A percentile compares a stretch with the other conserved stretches of the same genome.
Evolutionary conservation across 2,329 filamentous ascomycete genomes (phyloP).

Genomic region (Trichophyton verrucosum): DNA sequence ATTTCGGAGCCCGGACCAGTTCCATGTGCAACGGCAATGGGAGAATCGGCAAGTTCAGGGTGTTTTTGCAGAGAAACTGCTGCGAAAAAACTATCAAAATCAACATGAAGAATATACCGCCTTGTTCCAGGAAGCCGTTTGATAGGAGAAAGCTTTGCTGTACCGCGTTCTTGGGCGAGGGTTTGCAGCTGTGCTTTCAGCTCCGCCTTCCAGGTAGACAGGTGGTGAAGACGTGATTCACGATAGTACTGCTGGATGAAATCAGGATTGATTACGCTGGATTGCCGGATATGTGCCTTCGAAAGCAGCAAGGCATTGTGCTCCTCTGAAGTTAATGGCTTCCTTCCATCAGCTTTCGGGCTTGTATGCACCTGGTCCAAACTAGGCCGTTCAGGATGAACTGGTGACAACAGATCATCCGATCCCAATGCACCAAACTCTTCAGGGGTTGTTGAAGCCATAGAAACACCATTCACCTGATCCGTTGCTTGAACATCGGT

Average conservation of each 20-base stretch:
- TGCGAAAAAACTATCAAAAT: conserved; percentile 98
- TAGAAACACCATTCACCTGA: background rate
- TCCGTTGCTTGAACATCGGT: background rate
- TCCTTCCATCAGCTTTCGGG: background rate
- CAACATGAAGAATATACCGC: conserved; percentile 83
- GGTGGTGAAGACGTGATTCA: conserved; percentile 84
- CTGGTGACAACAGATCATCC: background rate
- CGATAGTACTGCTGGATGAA: conserved; percentile 93
- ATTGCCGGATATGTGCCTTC: conserved; percentile 75
- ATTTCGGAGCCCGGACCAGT: conserved; percentile 81
- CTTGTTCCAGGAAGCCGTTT: conserved; percentile 51
- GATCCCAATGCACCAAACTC: background rate
- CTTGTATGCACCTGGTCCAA: background rate
- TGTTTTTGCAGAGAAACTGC: conserved; percentile 72
- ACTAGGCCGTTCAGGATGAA: background rate
- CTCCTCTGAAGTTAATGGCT: conserved; percentile 68
- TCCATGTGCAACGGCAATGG: conserved; percentile 80
- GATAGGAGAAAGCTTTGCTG: conserved; percentile 31
- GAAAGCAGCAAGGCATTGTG: conserved; percentile 77
- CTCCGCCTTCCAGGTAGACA: conserved; percentile 94
- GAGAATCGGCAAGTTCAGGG: conserved; percentile 64
- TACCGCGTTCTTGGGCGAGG: conserved; percentile 57
- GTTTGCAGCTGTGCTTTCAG: conserved; percentile 79
- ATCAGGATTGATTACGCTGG: conserved; percentile 81
- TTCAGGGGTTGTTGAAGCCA: background rate